These are phyloP conservation scores for Pyrenophora graminea DNA, from an alignment of 2,329 filamentous ascomycete genomes.

Conservation along the genomic window DNA sequence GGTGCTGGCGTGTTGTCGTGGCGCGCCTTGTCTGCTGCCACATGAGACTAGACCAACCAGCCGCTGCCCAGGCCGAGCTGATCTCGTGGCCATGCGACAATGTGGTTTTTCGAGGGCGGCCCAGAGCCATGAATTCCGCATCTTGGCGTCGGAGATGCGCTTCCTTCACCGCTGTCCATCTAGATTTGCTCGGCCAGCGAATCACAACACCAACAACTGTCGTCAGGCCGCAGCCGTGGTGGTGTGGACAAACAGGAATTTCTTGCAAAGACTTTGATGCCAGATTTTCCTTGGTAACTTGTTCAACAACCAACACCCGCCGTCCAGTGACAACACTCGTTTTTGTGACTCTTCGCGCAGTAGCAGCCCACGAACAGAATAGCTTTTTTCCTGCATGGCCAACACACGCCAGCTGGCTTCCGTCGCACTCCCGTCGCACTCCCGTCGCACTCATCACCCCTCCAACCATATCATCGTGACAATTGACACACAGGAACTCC, in stretches of 20 bases:
- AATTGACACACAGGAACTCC: conserved; percentile 16
- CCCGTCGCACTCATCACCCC: not conserved
- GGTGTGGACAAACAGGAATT: not conserved
- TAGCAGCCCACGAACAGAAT: not conserved
- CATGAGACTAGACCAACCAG: conserved; percentile 4
- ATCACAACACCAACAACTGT: conserved; percentile 2
- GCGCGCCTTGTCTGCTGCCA: conserved; percentile 8
- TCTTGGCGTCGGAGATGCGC: conserved; percentile 22
- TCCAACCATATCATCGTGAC: conserved; percentile 3
- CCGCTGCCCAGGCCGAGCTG: conserved; percentile 4
- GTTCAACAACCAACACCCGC: conserved; percentile 7
- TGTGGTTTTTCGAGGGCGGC: conserved; percentile 17
- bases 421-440: not conserved
- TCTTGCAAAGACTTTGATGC: conserved; percentile 10
- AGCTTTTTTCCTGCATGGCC: not conserved
- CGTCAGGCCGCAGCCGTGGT: not conserved
- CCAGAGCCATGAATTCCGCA: conserved; percentile 9
- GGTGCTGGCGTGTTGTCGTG: not conserved
- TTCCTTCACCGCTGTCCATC: conserved; percentile 5
- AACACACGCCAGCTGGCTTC: not conserved
- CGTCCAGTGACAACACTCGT: not conserved
- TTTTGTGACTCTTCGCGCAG: not conserved
- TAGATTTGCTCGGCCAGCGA: not conserved
- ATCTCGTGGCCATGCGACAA: conserved; percentile 10
- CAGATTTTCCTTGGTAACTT: not conserved